Conservation (phyloP, 768 basidiomycete species). For the Holtermannia corniformis region DNA sequence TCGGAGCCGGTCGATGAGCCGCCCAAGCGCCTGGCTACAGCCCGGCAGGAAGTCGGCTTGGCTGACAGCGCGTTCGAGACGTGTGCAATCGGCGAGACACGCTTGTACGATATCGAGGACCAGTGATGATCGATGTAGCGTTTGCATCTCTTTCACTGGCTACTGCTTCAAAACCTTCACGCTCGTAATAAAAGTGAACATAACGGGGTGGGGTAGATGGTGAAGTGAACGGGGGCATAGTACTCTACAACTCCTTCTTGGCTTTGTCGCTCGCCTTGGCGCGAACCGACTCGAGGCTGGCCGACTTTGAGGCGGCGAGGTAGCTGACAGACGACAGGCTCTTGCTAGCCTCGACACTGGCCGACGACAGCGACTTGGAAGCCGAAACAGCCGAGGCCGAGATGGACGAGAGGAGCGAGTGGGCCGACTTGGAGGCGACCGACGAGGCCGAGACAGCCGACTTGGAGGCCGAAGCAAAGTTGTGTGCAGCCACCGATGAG, state of each 20-base stretch:
- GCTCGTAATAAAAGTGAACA: too few species aligned
- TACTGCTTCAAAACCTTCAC: too few species aligned
- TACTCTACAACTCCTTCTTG: slow-evolving; percentile 39
- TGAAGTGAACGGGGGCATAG: too few species aligned
- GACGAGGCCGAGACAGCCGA: slow-evolving; percentile 29
- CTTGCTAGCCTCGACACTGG: slow-evolving; percentile 27
- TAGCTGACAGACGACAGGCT: slow-evolving; percentile 25
- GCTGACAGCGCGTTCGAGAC: slow-evolving; percentile 51
- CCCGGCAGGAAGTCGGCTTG: slow-evolving; percentile 50
- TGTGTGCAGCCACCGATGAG: slow-evolving; percentile 29
- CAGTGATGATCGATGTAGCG: neutral
- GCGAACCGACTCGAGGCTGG: slow-evolving; percentile 28
- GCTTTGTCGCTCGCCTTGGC: slow-evolving; percentile 33
- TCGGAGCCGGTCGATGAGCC: slow-evolving; percentile 51
- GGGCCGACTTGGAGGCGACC: slow-evolving; percentile 26
- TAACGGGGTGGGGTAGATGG: too few species aligned
- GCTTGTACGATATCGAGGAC: slow-evolving; percentile 12
- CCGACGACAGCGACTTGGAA: slow-evolving; percentile 19
- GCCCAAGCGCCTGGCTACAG: slow-evolving; percentile 49
- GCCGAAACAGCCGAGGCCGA: slow-evolving; percentile 23
- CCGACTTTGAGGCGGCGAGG: slow-evolving; percentile 21
- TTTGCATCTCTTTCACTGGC: neutral
- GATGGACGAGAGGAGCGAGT: slow-evolving; percentile 26
- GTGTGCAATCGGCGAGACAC: slow-evolving; percentile 57
- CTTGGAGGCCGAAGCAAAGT: slow-evolving; percentile 29